Conservation (phyloP, 169 alveolate species). For the Plasmodium sp. region DNA sequence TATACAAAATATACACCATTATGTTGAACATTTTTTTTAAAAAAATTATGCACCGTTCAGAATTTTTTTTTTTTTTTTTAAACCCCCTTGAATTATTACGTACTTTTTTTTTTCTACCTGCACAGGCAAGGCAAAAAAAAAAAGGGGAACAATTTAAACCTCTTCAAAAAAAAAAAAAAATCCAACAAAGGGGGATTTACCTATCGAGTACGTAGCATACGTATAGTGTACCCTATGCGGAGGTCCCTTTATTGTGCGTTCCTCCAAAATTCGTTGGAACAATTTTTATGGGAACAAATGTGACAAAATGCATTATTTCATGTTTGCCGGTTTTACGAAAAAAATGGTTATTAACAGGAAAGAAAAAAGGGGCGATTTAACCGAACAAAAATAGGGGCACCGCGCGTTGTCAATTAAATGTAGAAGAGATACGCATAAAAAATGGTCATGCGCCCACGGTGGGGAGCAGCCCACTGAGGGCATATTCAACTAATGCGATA, state of each 20-base stretch:
- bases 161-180: not conserved
- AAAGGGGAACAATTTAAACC: not conserved
- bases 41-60: not conserved
- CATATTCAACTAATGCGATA: not conserved
- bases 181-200: not conserved
- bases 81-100: constrained; percentile 39
- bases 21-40: not conserved
- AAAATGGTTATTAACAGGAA: not conserved
- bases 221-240: not conserved
- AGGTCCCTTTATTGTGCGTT: not conserved
- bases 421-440: not conserved
- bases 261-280: not conserved
- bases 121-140: not conserved
- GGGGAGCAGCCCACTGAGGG: not conserved
- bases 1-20: not conserved
- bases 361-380: not conserved
- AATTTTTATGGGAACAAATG: not conserved
- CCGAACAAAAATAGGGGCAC: not conserved
- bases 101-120: not conserved
- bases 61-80: not conserved
- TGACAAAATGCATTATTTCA: not conserved
- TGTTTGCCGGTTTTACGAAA: not conserved
- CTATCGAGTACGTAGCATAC: not conserved
- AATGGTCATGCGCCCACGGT: not conserved
- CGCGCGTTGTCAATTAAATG: not conserved